A percentile compares a stretch with the other conserved stretches of the same genome.
Evolutionary conservation across 2,329 filamentous ascomycete genomes (phyloP).

Genomic region (Drechmeria coniospora): DNA sequence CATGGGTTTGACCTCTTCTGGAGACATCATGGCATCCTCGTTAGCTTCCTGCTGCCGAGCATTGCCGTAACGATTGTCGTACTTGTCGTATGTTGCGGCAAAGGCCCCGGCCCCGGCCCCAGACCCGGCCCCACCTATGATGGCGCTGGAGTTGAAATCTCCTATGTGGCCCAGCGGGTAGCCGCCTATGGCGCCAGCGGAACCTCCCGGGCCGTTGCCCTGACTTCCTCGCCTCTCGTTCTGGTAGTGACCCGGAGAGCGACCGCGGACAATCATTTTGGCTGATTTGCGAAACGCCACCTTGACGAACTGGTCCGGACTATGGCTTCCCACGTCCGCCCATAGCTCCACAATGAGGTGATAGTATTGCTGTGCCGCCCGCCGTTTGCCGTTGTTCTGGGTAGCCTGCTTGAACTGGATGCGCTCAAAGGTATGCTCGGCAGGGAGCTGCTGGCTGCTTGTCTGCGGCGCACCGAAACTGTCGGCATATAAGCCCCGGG

Average conservation of each 20-base stretch:
- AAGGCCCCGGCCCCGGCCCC: conserved; percentile 11
- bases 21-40: conserved; percentile 33
- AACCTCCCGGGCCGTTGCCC: conserved; percentile 51
- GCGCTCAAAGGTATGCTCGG: conserved; percentile 59
- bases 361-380: conserved; percentile 85
- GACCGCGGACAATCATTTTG: conserved; percentile 75
- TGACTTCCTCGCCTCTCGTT: conserved; percentile 53
- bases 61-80: conserved; percentile 21
- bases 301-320: conserved; percentile 45
- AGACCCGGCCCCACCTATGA: conserved; percentile 19
- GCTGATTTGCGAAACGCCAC: conserved; percentile 59
- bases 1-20: conserved; percentile 36
- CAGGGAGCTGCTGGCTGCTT: conserved; percentile 23
- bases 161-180: conserved; percentile 12
- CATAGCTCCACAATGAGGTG: conserved; percentile 78
- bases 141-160: conserved; percentile 14
- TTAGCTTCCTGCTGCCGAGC: conserved; percentile 34
- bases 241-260: conserved; percentile 69
- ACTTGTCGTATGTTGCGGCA: conserved; percentile 12
- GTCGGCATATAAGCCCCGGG: conserved; percentile 25
- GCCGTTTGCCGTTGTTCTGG: conserved; percentile 81
- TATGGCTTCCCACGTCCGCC: conserved; percentile 44
- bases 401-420: conserved; percentile 93
- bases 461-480: conserved; percentile 16
- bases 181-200: conserved; percentile 44